Evolutionary conservation across 2,329 filamentous ascomycete species (phyloP).

Genomic region (Trichoderma hamatum): DNA sequence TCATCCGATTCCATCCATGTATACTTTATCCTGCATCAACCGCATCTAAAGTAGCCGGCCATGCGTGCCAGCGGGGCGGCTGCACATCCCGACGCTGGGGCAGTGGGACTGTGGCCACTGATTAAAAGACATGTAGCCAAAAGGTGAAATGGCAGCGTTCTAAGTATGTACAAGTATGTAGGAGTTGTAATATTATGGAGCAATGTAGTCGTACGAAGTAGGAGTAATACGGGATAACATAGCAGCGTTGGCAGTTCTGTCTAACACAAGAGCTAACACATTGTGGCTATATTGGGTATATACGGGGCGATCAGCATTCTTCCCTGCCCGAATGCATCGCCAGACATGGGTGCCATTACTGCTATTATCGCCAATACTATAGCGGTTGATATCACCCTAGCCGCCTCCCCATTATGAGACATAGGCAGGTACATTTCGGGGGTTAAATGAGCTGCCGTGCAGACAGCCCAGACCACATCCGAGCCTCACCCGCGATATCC

Average conservation of each 20-base stretch:
- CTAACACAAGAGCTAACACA: neutral
- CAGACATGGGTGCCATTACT: neutral
- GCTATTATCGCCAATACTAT: neutral
- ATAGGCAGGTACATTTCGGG: neutral
- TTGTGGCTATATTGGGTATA: conserved; percentile 6
- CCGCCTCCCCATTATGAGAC: neutral
- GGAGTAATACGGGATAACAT: neutral
- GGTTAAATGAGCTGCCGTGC: conserved; percentile 1
- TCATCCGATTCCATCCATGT: neutral
- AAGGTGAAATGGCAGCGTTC: neutral
- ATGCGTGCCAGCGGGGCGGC: neutral
- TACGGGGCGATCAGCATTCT: neutral
- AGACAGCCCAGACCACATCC: neutral
- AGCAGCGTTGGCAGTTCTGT: neutral
- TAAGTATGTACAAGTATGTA: neutral
- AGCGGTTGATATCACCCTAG: neutral
- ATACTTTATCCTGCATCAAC: neutral
- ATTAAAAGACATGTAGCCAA: neutral
- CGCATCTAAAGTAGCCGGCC: too few relatives aligned
- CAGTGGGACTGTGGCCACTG: neutral
- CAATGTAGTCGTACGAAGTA: neutral
- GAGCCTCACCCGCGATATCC: neutral
- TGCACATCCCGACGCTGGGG: neutral
- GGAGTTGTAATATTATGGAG: neutral
- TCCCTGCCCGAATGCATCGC: neutral